Percentiles rank a stretch among this genome's conserved stretches.
Evolutionary conservation across 2,329 filamentous ascomycete species (phyloP).

Genomic region (Ampelomyces quisqualis): DNA sequence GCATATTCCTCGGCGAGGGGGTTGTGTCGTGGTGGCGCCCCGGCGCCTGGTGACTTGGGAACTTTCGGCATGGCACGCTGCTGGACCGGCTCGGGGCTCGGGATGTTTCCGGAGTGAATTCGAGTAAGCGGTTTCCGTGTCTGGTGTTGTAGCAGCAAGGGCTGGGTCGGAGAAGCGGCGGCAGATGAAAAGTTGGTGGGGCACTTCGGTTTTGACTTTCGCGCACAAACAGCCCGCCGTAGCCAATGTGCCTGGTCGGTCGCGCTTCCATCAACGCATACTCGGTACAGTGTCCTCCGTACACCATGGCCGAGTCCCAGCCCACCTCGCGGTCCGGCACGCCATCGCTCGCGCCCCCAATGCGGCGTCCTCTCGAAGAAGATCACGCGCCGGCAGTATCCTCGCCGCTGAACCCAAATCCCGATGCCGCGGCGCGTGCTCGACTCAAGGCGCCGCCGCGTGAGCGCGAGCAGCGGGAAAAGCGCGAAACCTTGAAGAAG

Average conservation of each 20-base stretch:
- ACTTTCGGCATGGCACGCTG: constrained; percentile 90
- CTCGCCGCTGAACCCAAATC: constrained; percentile 70
- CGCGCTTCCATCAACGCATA: neutral
- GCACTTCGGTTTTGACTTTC: constrained; percentile 7
- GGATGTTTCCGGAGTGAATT: too few species aligned
- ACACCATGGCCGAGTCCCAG: constrained; percentile 40
- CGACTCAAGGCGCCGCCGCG: constrained; percentile 44
- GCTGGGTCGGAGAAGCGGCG: constrained; percentile 1
- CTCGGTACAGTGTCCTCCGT: too few species aligned
- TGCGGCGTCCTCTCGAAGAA: constrained; percentile 68
- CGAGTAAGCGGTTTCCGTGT: too few species aligned
- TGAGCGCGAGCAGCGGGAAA: constrained; percentile 51
- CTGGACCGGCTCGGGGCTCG: too few species aligned
- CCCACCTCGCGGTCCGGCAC: constrained; percentile 41
- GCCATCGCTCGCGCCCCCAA: constrained; percentile 47
- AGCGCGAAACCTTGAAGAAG: constrained; percentile 57
- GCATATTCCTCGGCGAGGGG: constrained; percentile 86
- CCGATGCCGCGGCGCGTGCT: constrained; percentile 49
- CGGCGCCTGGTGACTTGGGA: constrained; percentile 55
- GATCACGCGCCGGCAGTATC: constrained; percentile 69
- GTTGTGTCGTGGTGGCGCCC: constrained; percentile 75
- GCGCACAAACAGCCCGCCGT: constrained; percentile 17
- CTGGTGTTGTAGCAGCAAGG: too few species aligned
- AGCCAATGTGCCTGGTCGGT: constrained; percentile 7
- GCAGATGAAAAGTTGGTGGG: constrained; percentile 14